phyloP scores from a whole-genome alignment of 73 alveolate genomes.

The Paramecium biaurelia region DNA sequence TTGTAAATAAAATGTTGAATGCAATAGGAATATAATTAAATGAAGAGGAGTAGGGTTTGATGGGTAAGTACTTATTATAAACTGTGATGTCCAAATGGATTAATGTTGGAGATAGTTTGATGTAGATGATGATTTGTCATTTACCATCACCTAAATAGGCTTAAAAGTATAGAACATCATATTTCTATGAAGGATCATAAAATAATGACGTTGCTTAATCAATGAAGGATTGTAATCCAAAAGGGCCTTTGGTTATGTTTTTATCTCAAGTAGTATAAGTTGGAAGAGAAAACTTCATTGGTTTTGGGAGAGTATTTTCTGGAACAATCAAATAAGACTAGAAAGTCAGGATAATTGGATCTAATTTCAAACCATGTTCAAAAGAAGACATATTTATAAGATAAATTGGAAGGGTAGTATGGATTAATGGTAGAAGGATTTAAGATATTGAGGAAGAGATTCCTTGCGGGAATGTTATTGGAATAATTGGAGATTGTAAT shows the following conservation, averaged over 20 bases:
- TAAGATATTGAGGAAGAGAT: conserved; percentile 71
- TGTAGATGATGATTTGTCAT: conserved; percentile 82
- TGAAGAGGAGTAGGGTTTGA: conserved; percentile 75
- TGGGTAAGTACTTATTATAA: conserved; percentile 72
- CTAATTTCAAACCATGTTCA: conserved; percentile 82
- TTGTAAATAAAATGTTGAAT: conserved; percentile 65
- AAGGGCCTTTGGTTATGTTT: conserved; percentile 96
- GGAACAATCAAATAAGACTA: conserved; percentile 89
- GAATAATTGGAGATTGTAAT: conserved; percentile 76
- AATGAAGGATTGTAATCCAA: conserved; percentile 92
- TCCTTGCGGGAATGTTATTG: conserved; percentile 94
- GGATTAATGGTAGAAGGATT: conserved; percentile 82
- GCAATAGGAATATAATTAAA: conserved; percentile 85
- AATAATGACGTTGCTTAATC: conserved; percentile 91
- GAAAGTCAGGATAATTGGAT: conserved; percentile 89
- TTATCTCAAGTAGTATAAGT: conserved; percentile 93
- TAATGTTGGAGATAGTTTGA: conserved; percentile 86
- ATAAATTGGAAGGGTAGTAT: conserved; percentile 77
- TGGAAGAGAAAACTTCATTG: conserved; percentile 89
- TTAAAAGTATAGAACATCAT: conserved; percentile 83
- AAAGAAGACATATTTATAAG: conserved; percentile 81
- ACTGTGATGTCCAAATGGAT: conserved; percentile 84
- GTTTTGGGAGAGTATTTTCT: conserved; percentile 96
- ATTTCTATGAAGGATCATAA: conserved; percentile 89
- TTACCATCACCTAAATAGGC: conserved; percentile 95